phyloP scores from a whole-genome alignment of 495 filamentous ascomycete species.

The Neurospora sp. region DNA sequence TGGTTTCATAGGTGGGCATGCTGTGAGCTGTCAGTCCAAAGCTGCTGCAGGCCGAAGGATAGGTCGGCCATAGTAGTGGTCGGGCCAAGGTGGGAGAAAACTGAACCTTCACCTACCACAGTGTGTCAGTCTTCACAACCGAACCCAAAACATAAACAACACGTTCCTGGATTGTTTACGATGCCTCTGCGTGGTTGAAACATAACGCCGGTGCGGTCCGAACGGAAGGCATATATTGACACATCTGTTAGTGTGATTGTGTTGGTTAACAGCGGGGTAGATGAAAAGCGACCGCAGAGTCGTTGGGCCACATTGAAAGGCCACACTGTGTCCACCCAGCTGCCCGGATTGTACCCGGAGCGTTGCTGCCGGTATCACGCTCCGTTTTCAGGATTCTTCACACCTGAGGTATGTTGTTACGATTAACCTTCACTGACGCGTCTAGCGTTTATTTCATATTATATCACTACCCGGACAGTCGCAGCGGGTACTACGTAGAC shows the following conservation, averaged over 20 bases:
- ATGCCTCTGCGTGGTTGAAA: background rate
- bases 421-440: background rate
- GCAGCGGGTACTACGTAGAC: background rate
- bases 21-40: constrained; percentile 2
- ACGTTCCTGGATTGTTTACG: background rate
- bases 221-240: constrained; percentile 6
- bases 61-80: background rate
- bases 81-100: background rate
- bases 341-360: background rate
- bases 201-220: constrained; percentile 5
- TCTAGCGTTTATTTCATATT: background rate
- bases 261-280: background rate
- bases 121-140: constrained; percentile 1
- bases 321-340: background rate
- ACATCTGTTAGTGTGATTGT: background rate
- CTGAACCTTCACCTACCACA: background rate
- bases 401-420: background rate
- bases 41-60: background rate
- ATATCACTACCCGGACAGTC: background rate
- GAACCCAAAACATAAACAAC: constrained; percentile 1
- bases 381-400: background rate
- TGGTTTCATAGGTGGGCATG: background rate
- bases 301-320: background rate
- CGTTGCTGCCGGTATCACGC: background rate
- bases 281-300: background rate